phyloP scores from a whole-genome alignment of 768 basidiomycete species.

The Rhizopogon sp. region DNA sequence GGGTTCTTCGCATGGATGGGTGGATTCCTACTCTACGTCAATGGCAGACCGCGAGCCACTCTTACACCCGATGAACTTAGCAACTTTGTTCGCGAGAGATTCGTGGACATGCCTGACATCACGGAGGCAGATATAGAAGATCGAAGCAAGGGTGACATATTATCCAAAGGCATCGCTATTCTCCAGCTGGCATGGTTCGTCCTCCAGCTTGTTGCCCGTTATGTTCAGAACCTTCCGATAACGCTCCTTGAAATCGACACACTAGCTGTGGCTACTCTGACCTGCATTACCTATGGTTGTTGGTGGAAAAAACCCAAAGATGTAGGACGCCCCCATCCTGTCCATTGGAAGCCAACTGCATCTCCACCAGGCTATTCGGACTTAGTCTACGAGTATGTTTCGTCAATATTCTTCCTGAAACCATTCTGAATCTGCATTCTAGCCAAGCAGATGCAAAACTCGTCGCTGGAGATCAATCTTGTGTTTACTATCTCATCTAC shows the following conservation, averaged over 20 bases:
- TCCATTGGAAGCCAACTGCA: background rate
- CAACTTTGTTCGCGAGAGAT: background rate
- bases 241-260: constrained; percentile 34
- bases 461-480: background rate
- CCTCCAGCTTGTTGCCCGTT: constrained; percentile 23
- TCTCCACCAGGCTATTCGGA: background rate
- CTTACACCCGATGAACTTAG: background rate
- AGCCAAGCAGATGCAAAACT: background rate
- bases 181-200: constrained; percentile 33
- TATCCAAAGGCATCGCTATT: constrained; percentile 30
- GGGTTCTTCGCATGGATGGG: constrained; percentile 17
- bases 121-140: constrained; percentile 15
- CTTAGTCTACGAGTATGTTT: background rate
- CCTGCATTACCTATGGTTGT: constrained; percentile 23
- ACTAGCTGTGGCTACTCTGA: constrained; percentile 27
- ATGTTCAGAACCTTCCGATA: constrained; percentile 18
- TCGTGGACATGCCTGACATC: constrained; percentile 2
- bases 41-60: background rate
- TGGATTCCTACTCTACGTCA: constrained; percentile 11
- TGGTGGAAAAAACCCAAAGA: constrained; percentile 39
- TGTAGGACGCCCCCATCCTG: constrained; percentile 14
- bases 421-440: background rate
- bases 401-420: background rate
- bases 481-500: background rate
- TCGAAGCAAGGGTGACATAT: constrained; percentile 27